Evolutionary conservation across 768 basidiomycete species (phyloP).

Genomic region (Amanita fuliginea): DNA sequence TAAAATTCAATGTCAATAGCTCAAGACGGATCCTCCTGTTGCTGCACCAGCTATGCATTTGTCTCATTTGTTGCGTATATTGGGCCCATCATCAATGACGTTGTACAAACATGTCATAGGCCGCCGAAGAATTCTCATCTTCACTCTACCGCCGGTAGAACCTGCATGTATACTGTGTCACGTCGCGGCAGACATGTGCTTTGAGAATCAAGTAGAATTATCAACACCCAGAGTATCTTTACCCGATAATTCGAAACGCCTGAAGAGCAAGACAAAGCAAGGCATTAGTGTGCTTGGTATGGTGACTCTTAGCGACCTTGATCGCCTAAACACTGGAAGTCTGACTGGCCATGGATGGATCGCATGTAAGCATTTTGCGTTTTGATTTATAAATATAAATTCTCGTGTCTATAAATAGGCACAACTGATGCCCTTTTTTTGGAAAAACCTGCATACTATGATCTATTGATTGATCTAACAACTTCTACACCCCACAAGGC

Average conservation of each 20-base stretch:
- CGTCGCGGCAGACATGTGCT: conserved; percentile 45
- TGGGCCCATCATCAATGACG: conserved; percentile 71
- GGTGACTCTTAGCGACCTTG: conserved; percentile 68
- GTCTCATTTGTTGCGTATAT: conserved; percentile 61
- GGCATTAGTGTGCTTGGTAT: conserved; percentile 66
- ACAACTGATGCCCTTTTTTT: conserved; percentile 81
- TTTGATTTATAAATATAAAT: not conserved
- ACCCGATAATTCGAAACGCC: conserved; percentile 8
- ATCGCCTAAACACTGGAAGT: conserved; percentile 45
- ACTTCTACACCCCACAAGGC: conserved; percentile 49
- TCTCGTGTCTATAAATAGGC: conserved; percentile 21
- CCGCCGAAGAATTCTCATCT: conserved; percentile 66
- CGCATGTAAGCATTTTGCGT: conserved; percentile 41
- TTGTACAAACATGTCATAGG: conserved; percentile 73
- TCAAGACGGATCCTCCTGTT: conserved; percentile 17
- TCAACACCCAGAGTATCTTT: conserved; percentile 4
- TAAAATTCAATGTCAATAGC: conserved; percentile 8
- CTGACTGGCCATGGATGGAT: conserved; percentile 66
- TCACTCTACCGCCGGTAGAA: conserved; percentile 72
- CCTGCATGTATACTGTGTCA: conserved; percentile 70
- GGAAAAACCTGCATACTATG: conserved; percentile 71
- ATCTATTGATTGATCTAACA: conserved; percentile 72
- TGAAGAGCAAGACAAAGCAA: conserved; percentile 32
- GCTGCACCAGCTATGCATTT: conserved; percentile 57
- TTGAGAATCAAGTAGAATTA: conserved; percentile 26